Evolutionary conservation across 768 basidiomycete species (phyloP).

Genomic region (Mycena haematopus): DNA sequence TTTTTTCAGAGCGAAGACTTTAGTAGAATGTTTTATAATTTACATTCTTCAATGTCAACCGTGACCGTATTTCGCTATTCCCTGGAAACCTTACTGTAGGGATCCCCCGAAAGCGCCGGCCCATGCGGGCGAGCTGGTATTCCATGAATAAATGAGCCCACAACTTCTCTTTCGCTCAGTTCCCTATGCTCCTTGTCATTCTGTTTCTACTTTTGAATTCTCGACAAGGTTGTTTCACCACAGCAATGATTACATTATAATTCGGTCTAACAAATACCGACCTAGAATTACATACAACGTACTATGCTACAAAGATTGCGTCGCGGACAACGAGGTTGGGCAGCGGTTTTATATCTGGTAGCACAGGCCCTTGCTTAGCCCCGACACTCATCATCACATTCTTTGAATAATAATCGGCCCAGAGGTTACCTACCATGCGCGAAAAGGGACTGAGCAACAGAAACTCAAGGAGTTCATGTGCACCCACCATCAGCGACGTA

Average conservation of each 20-base stretch:
- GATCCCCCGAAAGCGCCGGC: no score
- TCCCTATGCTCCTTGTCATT: no score
- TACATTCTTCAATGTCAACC: no score
- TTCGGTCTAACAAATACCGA: no score
- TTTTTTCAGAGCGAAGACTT: slow-evolving; percentile 2
- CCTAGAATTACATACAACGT: no score
- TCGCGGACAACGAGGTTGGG: slow-evolving; percentile 42
- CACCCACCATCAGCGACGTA: slow-evolving; percentile 42
- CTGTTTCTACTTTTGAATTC: no score
- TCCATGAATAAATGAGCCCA: background rate
- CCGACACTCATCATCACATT: slow-evolving; percentile 49
- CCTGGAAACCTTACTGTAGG: no score
- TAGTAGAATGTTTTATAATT: no score
- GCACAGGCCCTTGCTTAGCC: slow-evolving; percentile 47
- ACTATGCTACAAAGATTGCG: slow-evolving; percentile 3
- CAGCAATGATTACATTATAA: no score
- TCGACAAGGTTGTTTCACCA: no score
- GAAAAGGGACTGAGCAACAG: slow-evolving; percentile 46
- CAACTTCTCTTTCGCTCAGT: background rate
- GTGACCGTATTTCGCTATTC: no score
- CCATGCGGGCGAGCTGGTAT: slow-evolving; percentile 27
- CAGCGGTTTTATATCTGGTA: slow-evolving; percentile 51
- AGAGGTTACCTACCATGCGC: slow-evolving; percentile 43
- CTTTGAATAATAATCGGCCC: slow-evolving; percentile 51
- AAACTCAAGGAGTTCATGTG: slow-evolving; percentile 41